Conservation (phyloP, 2,329 filamentous ascomycete species). For the Colletotrichum phormii region DNA sequence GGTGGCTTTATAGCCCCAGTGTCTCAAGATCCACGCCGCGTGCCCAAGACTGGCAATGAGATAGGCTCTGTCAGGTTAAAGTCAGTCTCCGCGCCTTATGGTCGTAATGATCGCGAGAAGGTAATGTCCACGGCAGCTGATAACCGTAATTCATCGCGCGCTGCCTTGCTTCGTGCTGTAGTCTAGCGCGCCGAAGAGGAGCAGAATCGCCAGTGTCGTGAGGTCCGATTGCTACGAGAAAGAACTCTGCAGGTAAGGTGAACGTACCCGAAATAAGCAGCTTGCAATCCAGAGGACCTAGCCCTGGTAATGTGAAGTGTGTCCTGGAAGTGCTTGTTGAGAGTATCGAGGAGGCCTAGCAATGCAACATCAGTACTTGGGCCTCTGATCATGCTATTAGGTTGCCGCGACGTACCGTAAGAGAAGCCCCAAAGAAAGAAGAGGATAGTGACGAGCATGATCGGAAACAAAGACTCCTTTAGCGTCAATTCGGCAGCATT, state of each 20-base stretch:
- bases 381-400: not conserved
- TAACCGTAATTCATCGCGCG: not conserved
- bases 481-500: slow-evolving; percentile 69
- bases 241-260: too few relatives aligned
- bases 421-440: slow-evolving; percentile 39
- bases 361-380: not conserved
- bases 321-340: slow-evolving; percentile 63
- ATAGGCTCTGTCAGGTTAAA: slow-evolving; percentile 43
- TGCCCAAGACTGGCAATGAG: slow-evolving; percentile 54
- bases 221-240: not conserved
- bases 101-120: not conserved
- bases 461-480: slow-evolving; percentile 74
- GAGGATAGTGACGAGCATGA: slow-evolving; percentile 67
- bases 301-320: slow-evolving; percentile 56
- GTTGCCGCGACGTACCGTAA: slow-evolving; percentile 39
- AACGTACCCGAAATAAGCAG: slow-evolving; percentile 50
- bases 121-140: too few relatives aligned
- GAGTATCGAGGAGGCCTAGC: slow-evolving; percentile 37
- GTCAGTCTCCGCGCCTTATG: not conserved
- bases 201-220: too few relatives aligned
- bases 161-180: not conserved
- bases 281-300: slow-evolving; percentile 54
- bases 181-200: too few relatives aligned
- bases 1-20: slow-evolving; percentile 56
- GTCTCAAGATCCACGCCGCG: slow-evolving; percentile 54